Evolutionary conservation across 2,329 filamentous ascomycete genomes (phyloP), one percentile per base, ranked within the genome.

Genomic region (Penicillium italicum): DNA sequence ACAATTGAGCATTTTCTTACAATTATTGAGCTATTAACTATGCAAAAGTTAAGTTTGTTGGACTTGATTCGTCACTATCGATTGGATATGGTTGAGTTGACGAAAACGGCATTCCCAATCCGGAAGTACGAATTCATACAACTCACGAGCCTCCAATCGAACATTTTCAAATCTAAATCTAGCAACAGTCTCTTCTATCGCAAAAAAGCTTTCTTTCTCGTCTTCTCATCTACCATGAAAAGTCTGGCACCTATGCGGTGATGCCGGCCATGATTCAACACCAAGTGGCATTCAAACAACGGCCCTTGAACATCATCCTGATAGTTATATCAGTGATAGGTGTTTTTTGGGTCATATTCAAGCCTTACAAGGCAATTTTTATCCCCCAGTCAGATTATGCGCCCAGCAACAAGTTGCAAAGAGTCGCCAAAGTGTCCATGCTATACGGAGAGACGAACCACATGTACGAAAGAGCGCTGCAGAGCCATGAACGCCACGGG

Each of bases 391-490:
- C 14, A 9, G 16, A 34, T 10, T 1, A 41, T n/a, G 1, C 16
- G 4, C 28, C 43, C 3, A 47, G 28, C n/a, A 41, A 28, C 16
- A 53, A 48, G 5, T 18, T 41, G 43, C 43, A 41, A n/a, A 48
- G 42, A 31, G 41, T 74, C 26, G 68, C 60, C 7, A 74, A 73
- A 55, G 69, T 72, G 9, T 68, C 69, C 20, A 72, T 71, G 61
- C 54, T 72, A 8, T 72, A 69, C 55, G 71, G 69, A n/a, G 58
- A 65, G 26, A 59, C 58, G 5, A 69, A 70, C 37, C 45, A 63
- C 10, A 59, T 72, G 20, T 75, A 73, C 51, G 70, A 75, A 45
- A 60, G 64, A n/a, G 73, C 72, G 6, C 57, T 76, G 24, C 58
- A 64, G 18, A 72, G 61, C n/a, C 73, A 76, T 50, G 47, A 64